Conservation (phyloP, 768 basidiomycete genomes). For the Termitomyces eurrhizus region DNA sequence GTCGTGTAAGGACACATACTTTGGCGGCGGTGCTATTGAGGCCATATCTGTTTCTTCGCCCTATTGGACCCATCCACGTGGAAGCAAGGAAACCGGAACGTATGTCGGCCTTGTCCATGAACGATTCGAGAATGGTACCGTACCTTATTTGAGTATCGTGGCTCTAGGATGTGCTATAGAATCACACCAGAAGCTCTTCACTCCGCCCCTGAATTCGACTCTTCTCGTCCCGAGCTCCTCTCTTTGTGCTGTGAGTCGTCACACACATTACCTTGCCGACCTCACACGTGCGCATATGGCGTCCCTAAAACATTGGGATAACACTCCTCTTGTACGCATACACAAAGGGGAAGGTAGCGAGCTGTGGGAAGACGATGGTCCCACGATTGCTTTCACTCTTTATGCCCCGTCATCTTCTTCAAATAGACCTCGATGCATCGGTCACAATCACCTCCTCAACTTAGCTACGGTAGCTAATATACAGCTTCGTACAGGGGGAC, state of each 20-base stretch:
- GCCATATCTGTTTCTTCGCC: constrained; percentile 12
- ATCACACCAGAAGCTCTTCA: constrained; percentile 8
- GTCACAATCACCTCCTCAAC: constrained; percentile 11
- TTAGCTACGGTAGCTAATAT: constrained; percentile 14
- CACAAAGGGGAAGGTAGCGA: constrained; percentile 14
- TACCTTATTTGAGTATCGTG: constrained; percentile 11
- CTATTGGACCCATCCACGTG: constrained; percentile 12
- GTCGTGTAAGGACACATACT: constrained; percentile 1
- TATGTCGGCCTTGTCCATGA: constrained; percentile 4
- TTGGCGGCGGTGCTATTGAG: constrained; percentile 14
- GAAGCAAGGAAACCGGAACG: constrained; percentile 3
- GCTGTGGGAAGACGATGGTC: constrained; percentile 14
- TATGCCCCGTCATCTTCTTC: constrained; percentile 7
- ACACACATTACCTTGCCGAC: constrained; percentile 7
- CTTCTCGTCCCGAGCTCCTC: not conserved
- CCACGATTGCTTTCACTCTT: constrained; percentile 14
- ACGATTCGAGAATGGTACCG: constrained; percentile 13
- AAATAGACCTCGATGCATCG: constrained; percentile 2
- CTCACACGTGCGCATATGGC: constrained; percentile 1
- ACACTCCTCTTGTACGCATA: constrained; percentile 9
- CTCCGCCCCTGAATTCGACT: not conserved
- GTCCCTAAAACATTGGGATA: constrained; percentile 9
- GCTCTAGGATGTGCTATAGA: constrained; percentile 12
- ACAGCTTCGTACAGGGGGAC: constrained; percentile 13
- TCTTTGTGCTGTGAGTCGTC: constrained; percentile 9